A percentile compares a stretch with the other conserved stretches of the same genome.
These are phyloP conservation scores for Saccharomycopsis hybrid DNA, from an alignment of 1,139 yeast species.

Conservation along the genomic window DNA sequence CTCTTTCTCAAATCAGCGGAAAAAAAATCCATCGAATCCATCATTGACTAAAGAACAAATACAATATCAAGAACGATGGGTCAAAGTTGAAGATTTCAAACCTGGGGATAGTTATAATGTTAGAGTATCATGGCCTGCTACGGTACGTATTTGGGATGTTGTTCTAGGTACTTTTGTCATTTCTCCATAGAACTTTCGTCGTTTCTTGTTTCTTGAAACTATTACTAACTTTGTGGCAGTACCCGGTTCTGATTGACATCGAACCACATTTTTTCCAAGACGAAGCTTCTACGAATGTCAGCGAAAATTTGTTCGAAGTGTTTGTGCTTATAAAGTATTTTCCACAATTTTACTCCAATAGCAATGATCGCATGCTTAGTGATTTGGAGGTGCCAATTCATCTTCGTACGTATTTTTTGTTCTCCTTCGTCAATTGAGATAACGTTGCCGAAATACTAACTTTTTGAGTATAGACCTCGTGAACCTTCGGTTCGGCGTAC, in stretches of 20 bases:
- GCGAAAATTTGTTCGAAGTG: neutral
- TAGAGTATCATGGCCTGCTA: conserved; percentile 21
- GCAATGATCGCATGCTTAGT: conserved; percentile 7
- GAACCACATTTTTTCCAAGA: conserved; percentile 5
- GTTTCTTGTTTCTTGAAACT: too few species aligned
- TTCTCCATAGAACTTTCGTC: too few species aligned
- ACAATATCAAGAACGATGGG: neutral
- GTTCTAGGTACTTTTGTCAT: too few species aligned
- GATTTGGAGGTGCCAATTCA: conserved; percentile 18
- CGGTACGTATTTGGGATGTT: too few species aligned
- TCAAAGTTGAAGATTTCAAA: conserved; percentile 5
- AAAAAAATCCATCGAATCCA: too few species aligned
- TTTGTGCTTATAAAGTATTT: conserved; percentile 11
- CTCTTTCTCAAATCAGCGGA: neutral
- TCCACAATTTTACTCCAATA: conserved; percentile 11
- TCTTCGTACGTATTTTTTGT: conserved; percentile 14
- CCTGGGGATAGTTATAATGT: conserved; percentile 10
- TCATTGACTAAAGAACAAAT: neutral
- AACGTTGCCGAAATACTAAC: too few species aligned
- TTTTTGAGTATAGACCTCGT: too few species aligned
- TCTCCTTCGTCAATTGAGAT: too few species aligned
- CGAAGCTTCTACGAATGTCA: neutral
- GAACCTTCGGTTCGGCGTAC: conserved; percentile 8
- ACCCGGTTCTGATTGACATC: conserved; percentile 16
- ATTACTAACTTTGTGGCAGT: too few species aligned